Conservation (phyloP, 176 grass and related monocot species). For the Carex cristatella region DNA sequence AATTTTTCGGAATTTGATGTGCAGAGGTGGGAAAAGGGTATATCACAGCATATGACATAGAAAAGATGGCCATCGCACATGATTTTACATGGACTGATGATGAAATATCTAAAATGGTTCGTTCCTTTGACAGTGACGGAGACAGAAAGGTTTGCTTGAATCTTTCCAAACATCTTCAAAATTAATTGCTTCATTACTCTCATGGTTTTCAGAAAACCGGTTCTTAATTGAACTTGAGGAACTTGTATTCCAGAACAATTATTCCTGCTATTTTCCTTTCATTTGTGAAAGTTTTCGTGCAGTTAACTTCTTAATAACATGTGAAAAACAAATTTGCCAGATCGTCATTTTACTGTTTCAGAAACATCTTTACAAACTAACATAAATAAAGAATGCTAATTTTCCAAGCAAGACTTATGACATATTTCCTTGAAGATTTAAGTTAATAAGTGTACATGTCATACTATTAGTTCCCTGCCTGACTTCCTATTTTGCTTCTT, state of each 20-base stretch:
- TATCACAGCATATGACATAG: slow-evolving; percentile 65
- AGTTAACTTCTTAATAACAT: not conserved
- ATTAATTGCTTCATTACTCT: not conserved
- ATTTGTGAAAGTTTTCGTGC: not conserved
- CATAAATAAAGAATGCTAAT: not conserved
- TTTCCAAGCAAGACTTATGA: not conserved
- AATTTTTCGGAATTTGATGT: slow-evolving; percentile 13
- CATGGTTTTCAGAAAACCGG: not conserved
- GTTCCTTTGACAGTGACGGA: slow-evolving; percentile 66
- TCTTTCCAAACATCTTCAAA: not conserved
- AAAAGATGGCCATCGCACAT: slow-evolving; percentile 65
- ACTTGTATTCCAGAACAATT: not conserved
- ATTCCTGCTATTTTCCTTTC: not conserved
- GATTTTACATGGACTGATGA: slow-evolving; percentile 84
- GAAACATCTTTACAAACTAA: not conserved
- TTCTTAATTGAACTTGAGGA: not conserved
- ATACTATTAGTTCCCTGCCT: not conserved
- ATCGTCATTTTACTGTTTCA: not conserved
- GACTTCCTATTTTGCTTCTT: not conserved
- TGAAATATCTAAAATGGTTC: slow-evolving; percentile 81
- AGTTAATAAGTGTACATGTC: not conserved
- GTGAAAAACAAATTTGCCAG: not conserved
- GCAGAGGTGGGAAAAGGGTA: slow-evolving; percentile 83
- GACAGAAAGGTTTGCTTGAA: slow-evolving; percentile 66
- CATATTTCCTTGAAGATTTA: not conserved